phyloP scores from a whole-genome alignment of 2,329 filamentous ascomycete genomes.

The Leptographium lundbergii region DNA sequence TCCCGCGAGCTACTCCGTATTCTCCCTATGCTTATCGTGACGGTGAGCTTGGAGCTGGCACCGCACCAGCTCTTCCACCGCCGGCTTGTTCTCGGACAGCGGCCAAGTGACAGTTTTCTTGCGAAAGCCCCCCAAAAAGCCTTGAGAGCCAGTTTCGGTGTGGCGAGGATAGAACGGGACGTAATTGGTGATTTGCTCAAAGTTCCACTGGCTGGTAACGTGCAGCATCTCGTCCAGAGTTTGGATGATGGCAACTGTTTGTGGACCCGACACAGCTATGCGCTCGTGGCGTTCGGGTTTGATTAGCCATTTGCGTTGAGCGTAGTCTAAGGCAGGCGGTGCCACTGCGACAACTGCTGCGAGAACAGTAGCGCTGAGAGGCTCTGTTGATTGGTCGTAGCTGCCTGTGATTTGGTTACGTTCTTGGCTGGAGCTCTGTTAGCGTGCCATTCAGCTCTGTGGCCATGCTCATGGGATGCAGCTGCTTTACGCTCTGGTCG shows the following conservation, averaged over 20 bases:
- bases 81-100: not conserved
- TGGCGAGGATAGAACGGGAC: constrained; percentile 7
- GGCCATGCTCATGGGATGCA: not conserved
- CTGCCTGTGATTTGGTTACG: no score
- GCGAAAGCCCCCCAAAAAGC: not conserved
- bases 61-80: not conserved
- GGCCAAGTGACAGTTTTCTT: not conserved
- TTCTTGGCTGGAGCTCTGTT: not conserved
- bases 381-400: not conserved
- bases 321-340: constrained; percentile 3
- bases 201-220: constrained; percentile 16
- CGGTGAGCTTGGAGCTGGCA: not conserved
- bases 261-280: constrained; percentile 16
- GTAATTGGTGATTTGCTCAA: constrained; percentile 16
- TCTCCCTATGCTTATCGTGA: not conserved
- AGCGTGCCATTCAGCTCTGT: not conserved
- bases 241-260: constrained; percentile 15
- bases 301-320: constrained; percentile 13
- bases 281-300: constrained; percentile 17
- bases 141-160: not conserved
- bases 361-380: not conserved
- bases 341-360: not conserved
- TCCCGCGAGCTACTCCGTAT: not conserved
- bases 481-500: not conserved
- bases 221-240: constrained; percentile 17